These are phyloP conservation scores for Pythium chondricola DNA, from an alignment of 352 stramenopile genomes.

Conservation along the genomic window DNA sequence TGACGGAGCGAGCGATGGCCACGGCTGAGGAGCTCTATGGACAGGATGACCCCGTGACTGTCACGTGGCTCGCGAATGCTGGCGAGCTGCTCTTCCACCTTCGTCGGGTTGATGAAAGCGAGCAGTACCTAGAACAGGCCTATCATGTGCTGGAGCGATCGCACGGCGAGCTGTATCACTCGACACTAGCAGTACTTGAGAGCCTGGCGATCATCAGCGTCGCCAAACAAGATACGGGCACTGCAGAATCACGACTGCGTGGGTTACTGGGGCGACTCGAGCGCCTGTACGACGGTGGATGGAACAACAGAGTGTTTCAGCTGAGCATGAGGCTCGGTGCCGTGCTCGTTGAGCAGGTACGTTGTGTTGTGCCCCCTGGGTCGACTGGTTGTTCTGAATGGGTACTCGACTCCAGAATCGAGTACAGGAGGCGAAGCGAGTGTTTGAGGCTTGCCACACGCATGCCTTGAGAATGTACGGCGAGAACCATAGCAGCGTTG, in stretches of 20 bases:
- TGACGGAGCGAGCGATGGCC: slow-evolving; percentile 32
- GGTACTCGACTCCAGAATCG: slow-evolving; percentile 31
- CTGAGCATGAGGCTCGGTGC: slow-evolving; percentile 28
- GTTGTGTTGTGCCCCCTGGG: no score
- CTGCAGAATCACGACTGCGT: slow-evolving; percentile 27
- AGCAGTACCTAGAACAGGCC: slow-evolving; percentile 31
- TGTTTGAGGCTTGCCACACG: slow-evolving; percentile 30
- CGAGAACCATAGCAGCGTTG: slow-evolving; percentile 8
- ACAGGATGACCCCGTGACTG: slow-evolving; percentile 27
- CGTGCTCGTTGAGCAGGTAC: slow-evolving; percentile 39
- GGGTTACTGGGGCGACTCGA: slow-evolving; percentile 22
- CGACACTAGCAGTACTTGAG: slow-evolving; percentile 27
- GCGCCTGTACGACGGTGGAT: slow-evolving; percentile 34
- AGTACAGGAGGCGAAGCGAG: slow-evolving; percentile 23
- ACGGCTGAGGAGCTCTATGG: slow-evolving; percentile 34
- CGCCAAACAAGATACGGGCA: neutral
- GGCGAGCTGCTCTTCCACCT: slow-evolving; percentile 32
- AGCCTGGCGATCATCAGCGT: slow-evolving; percentile 39
- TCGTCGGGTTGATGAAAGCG: slow-evolving; percentile 23
- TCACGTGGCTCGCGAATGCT: slow-evolving; percentile 37
- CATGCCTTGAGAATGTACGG: slow-evolving; percentile 25
- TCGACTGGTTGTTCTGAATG: no score
- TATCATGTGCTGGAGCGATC: slow-evolving; percentile 15
- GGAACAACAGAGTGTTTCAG: slow-evolving; percentile 43
- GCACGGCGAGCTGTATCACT: neutral